Base-by-base conservation (phyloP, 257 asterid genomes). In the Penstemon eatonii region DNA sequence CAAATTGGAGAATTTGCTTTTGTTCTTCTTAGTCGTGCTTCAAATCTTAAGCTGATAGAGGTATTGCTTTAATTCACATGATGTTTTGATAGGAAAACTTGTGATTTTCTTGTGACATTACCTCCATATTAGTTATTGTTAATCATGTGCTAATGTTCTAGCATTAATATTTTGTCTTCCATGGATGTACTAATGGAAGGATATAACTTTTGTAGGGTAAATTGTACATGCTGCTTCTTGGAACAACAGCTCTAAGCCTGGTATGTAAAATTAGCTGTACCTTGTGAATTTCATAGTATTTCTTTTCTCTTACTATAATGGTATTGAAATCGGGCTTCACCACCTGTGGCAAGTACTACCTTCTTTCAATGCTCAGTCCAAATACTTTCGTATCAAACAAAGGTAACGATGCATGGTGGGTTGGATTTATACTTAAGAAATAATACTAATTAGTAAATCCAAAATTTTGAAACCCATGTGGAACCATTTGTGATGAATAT, bases 1-100 rank as follows among this genome's bases (percentile, higher is more conserved):
- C 96, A 90, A 78, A 90, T 90, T 73, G 96, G 96, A 71, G 95
- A 90, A 80, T 90, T 90, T 74, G 95, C 95, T 52, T 90, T 90
- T 74, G 95, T 90, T 67, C 95, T 87, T 78, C 89, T 87, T 71
- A 82, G 96, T 61, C 95, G 87, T 3, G 91, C 96, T 5, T 87
- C 95, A 78, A 84, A 87, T 69, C 87, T 79, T 78, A 89, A 87
- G 86, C 84, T 87, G 60, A 82, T 90, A 54, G 91, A 87, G 96
- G 95, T 87, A 57, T 60, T 55, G 63, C 43, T 57, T 68, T 68
- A 13, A 49, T 63, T 66, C 58, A 55, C 33, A 19, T 5, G 67
- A 7, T 36, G 63, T 7, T 71, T 53, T 61, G 10, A 18, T 41
- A 55, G 36, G 4, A 8, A 41, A 6, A 5, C 39, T 42, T 9